phyloP scores from a whole-genome alignment of 1,139 yeast species.

The Candida frijolesensis region DNA sequence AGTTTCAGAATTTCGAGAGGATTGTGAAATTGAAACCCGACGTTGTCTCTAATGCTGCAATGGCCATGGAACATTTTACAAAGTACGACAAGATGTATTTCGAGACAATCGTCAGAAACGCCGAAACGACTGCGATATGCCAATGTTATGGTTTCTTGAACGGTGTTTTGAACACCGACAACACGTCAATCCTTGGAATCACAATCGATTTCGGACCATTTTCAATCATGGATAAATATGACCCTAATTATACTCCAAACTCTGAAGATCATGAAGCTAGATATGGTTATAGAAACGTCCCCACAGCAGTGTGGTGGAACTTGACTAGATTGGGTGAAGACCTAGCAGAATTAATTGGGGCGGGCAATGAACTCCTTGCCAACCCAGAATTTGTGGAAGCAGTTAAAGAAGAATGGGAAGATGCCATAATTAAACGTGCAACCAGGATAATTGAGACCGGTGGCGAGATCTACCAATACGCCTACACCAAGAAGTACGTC shows the following conservation, averaged over 20 bases:
- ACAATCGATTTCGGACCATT: slow-evolving; percentile 96
- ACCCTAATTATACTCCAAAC: slow-evolving; percentile 84
- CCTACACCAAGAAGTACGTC: slow-evolving; percentile 62
- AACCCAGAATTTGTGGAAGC: slow-evolving; percentile 37
- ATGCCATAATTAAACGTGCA: slow-evolving; percentile 59
- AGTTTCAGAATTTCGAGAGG: slow-evolving; percentile 38
- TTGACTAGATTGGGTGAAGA: slow-evolving; percentile 83
- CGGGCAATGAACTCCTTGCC: slow-evolving; percentile 53
- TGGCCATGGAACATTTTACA: slow-evolving; percentile 43
- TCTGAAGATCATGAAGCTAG: slow-evolving; percentile 77
- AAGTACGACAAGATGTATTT: slow-evolving; percentile 72
- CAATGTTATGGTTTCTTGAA: slow-evolving; percentile 91
- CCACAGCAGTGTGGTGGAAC: slow-evolving; percentile 93
- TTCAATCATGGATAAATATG: slow-evolving; percentile 82
- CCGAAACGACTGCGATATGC: slow-evolving; percentile 79
- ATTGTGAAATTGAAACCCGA: slow-evolving; percentile 20
- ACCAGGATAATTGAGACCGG: slow-evolving; percentile 63
- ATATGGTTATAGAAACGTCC: slow-evolving; percentile 80
- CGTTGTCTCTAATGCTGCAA: slow-evolving; percentile 19
- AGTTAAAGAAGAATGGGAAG: slow-evolving; percentile 52
- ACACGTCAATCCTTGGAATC: slow-evolving; percentile 83
- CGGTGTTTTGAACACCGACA: slow-evolving; percentile 94
- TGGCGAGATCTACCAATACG: slow-evolving; percentile 65
- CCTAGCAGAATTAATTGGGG: slow-evolving; percentile 78
- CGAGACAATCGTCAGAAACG: slow-evolving; percentile 73